Evolutionary conservation across 805 yeast genomes (phyloP), one percentile per base, ranked within the genome.

Genomic region (Debaryomyces prosopidis): DNA sequence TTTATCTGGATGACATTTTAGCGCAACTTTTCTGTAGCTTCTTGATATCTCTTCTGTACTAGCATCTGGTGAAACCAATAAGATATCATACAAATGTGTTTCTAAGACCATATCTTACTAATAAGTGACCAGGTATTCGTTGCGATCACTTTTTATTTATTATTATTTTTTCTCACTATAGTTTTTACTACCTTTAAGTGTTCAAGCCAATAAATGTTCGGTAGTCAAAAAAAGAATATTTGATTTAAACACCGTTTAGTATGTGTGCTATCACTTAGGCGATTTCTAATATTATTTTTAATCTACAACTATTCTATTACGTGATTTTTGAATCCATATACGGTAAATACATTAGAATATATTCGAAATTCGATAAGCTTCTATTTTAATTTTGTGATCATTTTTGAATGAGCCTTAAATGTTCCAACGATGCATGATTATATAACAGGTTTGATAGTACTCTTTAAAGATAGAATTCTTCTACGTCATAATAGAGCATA

Each of bases 1-100:
- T 53, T 80, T 79, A 58, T 85, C 91, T 1, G 91, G 91, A 58
- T 85, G 91, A 57, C 73, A 79, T 54, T 69, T 69, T 40, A 79
- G 57, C 2, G 82, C 79, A 43, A 61, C 58, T 42, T 60, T 65
- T 44, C 66, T 67, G 43, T 69, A 68, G 0, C 71, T 57, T 19
- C 55, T 58, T 9, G 71, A 54, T 26, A 72, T 71, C 44, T 70
- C 75, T 31, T 69, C 76, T 5, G 50, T 36, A 2, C 71, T 52
- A 9, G 75, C 74, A 3, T 48, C 46, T 19, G 60, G 56, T 9
- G 65, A 44, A 12, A 71, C 69, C 33, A 58, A 44, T 41, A 72
- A 59, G 31, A 66, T 55, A 45, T 71, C 75, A 48, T 72, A 72
- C n/a, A 66, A 57, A 15, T 43, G 38, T 4, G 55, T 53, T 28